Conservation (phyloP, 2,329 filamentous ascomycete species). For the Fusarium tricinctum region DNA sequence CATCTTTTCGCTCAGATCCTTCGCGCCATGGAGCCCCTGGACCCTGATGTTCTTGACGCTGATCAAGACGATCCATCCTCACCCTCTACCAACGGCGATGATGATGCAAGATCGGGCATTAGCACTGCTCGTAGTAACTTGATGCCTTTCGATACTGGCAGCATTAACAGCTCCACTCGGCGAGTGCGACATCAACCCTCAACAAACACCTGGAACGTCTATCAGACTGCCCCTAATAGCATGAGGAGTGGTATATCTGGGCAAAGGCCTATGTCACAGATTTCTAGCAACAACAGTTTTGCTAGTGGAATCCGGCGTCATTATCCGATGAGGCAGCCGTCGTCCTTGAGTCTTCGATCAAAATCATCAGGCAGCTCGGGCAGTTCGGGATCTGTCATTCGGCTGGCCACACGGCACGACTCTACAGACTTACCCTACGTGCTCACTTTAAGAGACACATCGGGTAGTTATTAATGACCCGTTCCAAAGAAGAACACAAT, state of each 20-base stretch:
- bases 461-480: slow-evolving; percentile 46
- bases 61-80: slow-evolving; percentile 45
- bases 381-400: slow-evolving; percentile 62
- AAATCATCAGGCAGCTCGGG: slow-evolving; percentile 55
- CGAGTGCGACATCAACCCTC: slow-evolving; percentile 58
- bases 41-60: slow-evolving; percentile 64
- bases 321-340: slow-evolving; percentile 57
- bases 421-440: slow-evolving; percentile 55
- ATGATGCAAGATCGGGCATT: slow-evolving; percentile 59
- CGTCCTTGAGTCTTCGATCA: slow-evolving; percentile 58
- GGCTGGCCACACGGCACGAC: slow-evolving; percentile 59
- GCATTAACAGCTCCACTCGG: slow-evolving; percentile 53
- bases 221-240: slow-evolving; percentile 68
- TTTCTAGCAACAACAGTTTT: slow-evolving; percentile 57
- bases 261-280: slow-evolving; percentile 52
- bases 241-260: slow-evolving; percentile 60
- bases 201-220: slow-evolving; percentile 60
- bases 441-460: slow-evolving; percentile 53
- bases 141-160: slow-evolving; percentile 50
- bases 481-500: slow-evolving; percentile 13
- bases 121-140: slow-evolving; percentile 56
- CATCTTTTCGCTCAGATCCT: slow-evolving; percentile 85
- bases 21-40: slow-evolving; percentile 77
- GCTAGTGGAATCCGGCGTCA: slow-evolving; percentile 58
- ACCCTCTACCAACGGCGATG: slow-evolving; percentile 61